A percentile compares a stretch with the other conserved stretches of the same genome.
Evolutionary conservation across 805 yeast genomes (phyloP).

Genomic region (Ogataea ganodermae): DNA sequence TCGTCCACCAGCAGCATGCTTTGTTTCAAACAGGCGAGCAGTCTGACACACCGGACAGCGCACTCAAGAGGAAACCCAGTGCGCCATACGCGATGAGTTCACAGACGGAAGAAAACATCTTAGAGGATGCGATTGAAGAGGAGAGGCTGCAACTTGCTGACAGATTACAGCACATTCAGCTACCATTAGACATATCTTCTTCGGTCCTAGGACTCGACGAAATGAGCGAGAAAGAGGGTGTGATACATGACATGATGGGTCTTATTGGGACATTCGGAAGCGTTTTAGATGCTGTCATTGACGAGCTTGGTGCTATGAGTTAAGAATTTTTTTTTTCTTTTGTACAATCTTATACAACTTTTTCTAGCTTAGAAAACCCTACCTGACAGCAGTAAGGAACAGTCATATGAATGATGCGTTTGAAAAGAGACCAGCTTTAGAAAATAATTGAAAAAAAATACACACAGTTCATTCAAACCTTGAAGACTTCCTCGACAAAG

Average conservation of each 20-base stretch:
- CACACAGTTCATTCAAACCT: conserved; percentile 6
- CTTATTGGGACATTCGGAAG: conserved; percentile 30
- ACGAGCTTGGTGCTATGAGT: conserved; percentile 20
- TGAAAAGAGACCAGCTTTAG: neutral
- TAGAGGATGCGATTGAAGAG: conserved; percentile 1
- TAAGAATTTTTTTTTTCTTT: neutral
- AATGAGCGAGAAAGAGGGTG: conserved; percentile 10
- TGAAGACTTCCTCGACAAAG: conserved; percentile 52
- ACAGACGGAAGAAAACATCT: neutral
- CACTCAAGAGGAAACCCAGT: neutral
- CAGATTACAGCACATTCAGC: conserved; percentile 10
- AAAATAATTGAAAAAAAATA: no score
- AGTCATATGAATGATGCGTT: neutral
- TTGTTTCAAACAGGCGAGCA: conserved; percentile 1
- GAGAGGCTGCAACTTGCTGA: conserved; percentile 4
- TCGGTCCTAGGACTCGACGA: conserved; percentile 7
- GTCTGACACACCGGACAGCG: conserved; percentile 3
- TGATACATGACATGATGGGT: conserved; percentile 22
- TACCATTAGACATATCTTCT: conserved; percentile 8
- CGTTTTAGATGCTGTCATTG: conserved; percentile 34
- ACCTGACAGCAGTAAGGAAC: neutral
- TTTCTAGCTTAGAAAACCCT: neutral
- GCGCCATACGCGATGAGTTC: neutral
- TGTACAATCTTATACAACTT: neutral
- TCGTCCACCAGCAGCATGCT: conserved; percentile 2